Evolutionary conservation across 2,329 filamentous ascomycete genomes (phyloP), one percentile per base, ranked within the genome.

Genomic region (Leptographium procerum): DNA sequence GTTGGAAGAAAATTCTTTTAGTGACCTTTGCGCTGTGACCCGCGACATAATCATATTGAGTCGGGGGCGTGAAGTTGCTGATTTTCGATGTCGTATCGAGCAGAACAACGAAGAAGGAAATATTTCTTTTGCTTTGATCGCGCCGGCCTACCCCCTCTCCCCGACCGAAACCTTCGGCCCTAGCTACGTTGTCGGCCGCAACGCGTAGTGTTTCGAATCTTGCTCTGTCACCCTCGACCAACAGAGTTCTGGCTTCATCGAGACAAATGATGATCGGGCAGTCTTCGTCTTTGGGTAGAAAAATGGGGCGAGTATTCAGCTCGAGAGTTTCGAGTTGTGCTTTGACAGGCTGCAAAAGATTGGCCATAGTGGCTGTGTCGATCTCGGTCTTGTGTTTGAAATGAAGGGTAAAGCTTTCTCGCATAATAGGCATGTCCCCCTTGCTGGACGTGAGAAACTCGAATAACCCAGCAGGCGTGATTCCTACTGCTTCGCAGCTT

Each of bases 171-270:
- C 19, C 29, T 33, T 34, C 11, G 24, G 24, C 7, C 16, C 4
- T 24, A 16, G n/a, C 34, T 52, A 22, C 19, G 3, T 24, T 56
- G 24, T 31, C 16, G 8, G 50, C 26, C 10, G 50, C 50, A 24
- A 66, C 22, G 67, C 36, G 50, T 4, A 57, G 29, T 4, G 5
- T 48, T 2, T 22, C 36, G 10, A 57, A 57, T 4, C 16, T 3
- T 2, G 24, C 50, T 7, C 19, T 10, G n/a, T 52, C 36, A 13
- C 24, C 10, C 13, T 26, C 28, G 14, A 53, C 36, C 2, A 57
- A 28, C 11, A 57, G 40, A 1, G 50, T 28, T n/a, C 50, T 22
- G 6, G 50, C 50, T 22, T 57, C 50, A 24, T 57, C 56, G 26
- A 57, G 36, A n/a, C 56, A 57, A 22, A 57, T 11, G 13, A 57